Conservation (phyloP, 352 stramenopile species). For the Pythium aristosporum region DNA sequence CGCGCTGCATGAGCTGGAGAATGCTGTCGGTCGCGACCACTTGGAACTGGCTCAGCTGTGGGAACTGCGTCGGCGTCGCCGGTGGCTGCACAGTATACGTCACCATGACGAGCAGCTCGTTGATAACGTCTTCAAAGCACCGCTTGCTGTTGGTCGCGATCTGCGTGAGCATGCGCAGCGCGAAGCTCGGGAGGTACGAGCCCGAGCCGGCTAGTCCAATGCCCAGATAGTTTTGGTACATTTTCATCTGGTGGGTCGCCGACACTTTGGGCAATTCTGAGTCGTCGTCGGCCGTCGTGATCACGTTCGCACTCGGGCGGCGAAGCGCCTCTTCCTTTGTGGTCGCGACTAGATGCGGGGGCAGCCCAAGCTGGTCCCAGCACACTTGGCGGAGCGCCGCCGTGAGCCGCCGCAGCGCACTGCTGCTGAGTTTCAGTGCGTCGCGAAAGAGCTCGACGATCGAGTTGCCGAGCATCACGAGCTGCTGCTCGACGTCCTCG, state of each 20-base stretch:
- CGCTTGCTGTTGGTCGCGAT: constrained; percentile 66
- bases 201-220: constrained; percentile 60
- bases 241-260: constrained; percentile 66
- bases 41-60: constrained; percentile 70
- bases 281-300: background rate
- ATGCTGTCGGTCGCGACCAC: constrained; percentile 76
- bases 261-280: constrained; percentile 40
- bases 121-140: constrained; percentile 76
- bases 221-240: constrained; percentile 81
- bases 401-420: constrained; percentile 55
- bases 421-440: constrained; percentile 64
- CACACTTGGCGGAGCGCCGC: constrained; percentile 63
- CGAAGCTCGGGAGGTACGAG: constrained; percentile 69
- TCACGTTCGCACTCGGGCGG: background rate
- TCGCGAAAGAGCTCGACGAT: constrained; percentile 84
- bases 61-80: constrained; percentile 43
- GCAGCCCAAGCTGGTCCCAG: constrained; percentile 67
- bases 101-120: constrained; percentile 70
- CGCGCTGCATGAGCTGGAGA: constrained; percentile 77
- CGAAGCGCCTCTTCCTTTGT: too few relatives aligned
- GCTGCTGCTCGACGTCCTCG: constrained; percentile 85
- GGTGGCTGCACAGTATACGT: constrained; percentile 50
- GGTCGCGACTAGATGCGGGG: constrained; percentile 14
- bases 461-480: constrained; percentile 83
- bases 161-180: constrained; percentile 80